These are phyloP conservation scores for Termitomyces sp. DNA, from an alignment of 1,284 basidiomycete genomes.

Conservation along the genomic window DNA sequence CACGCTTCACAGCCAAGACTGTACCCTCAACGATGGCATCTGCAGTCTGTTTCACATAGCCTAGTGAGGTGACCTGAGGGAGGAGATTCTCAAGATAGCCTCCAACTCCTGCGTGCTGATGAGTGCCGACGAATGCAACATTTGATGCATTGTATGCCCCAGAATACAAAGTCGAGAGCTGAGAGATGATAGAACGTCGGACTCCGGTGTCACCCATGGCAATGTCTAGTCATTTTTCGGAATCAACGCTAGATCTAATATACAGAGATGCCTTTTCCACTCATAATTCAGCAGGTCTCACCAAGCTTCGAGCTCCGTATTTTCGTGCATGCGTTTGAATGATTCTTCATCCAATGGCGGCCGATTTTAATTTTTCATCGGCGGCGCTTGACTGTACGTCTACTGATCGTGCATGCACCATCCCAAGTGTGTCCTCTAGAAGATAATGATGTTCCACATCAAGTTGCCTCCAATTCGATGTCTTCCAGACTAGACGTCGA, in stretches of 20 bases:
- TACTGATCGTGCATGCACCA: not conserved
- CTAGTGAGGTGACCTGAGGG: conserved; percentile 71
- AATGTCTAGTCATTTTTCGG: conserved; percentile 42
- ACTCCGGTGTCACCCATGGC: conserved; percentile 79
- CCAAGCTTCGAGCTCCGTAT: no score
- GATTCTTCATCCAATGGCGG: no score
- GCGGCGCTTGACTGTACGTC: not conserved
- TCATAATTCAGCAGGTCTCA: no score
- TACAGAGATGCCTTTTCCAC: no score
- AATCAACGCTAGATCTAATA: conserved; percentile 15
- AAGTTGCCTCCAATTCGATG: not conserved
- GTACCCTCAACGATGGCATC: conserved; percentile 70
- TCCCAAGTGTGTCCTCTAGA: not conserved
- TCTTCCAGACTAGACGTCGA: not conserved
- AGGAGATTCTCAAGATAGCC: conserved; percentile 75
- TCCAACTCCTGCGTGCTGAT: conserved; percentile 77
- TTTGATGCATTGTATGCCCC: conserved; percentile 66
- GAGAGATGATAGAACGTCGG: conserved; percentile 63
- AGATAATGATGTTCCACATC: not conserved
- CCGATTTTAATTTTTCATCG: not conserved
- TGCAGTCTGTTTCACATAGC: conserved; percentile 66
- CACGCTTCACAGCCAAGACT: conserved; percentile 62
- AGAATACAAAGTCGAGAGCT: conserved; percentile 50
- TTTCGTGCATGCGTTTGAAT: no score
- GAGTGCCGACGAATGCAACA: conserved; percentile 74